These are phyloP conservation scores for Lipomyces starkeyi DNA, from an alignment of 805 yeast genomes.

Conservation along the genomic window DNA sequence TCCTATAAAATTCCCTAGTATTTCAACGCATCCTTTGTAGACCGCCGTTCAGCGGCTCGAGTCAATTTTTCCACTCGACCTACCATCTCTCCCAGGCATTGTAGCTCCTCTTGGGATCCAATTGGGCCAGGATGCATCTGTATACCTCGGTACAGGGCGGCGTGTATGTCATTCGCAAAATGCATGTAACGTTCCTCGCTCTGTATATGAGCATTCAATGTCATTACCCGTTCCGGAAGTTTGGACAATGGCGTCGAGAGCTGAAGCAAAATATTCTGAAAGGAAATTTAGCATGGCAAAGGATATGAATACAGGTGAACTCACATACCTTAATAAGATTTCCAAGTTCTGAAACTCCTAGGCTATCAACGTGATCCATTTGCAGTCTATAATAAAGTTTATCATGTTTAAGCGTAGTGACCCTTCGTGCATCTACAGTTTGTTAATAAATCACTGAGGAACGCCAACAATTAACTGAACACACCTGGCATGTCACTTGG, in stretches of 20 bases:
- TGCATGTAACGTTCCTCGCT: constrained; percentile 36
- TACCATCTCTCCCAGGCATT: constrained; percentile 36
- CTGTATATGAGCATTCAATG: constrained; percentile 22
- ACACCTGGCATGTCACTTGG: constrained; percentile 35
- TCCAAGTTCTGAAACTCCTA: constrained; percentile 36
- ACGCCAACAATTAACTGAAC: not conserved
- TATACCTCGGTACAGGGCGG: constrained; percentile 24
- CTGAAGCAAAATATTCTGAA: constrained; percentile 44
- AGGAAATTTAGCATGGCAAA: not conserved
- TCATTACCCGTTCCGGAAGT: constrained; percentile 31
- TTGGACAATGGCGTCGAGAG: constrained; percentile 58
- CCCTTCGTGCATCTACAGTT: constrained; percentile 16
- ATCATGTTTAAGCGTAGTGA: constrained; percentile 2
- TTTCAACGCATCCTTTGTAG: not conserved
- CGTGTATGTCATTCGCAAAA: constrained; percentile 38
- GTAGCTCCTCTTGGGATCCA: constrained; percentile 25
- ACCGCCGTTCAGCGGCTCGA: constrained; percentile 23
- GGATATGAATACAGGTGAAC: not conserved
- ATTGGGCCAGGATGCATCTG: constrained; percentile 27
- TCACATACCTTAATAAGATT: constrained; percentile 33
- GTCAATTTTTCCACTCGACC: constrained; percentile 26
- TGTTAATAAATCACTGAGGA: not conserved
- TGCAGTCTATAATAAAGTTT: constrained; percentile 29
- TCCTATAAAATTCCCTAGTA: not conserved
- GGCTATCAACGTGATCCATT: constrained; percentile 35